A percentile compares a stretch with the other conserved stretches of the same genome.
Conservation (phyloP, 2,329 filamentous ascomycete species). For the Ophidiomyces ophidiicola region DNA sequence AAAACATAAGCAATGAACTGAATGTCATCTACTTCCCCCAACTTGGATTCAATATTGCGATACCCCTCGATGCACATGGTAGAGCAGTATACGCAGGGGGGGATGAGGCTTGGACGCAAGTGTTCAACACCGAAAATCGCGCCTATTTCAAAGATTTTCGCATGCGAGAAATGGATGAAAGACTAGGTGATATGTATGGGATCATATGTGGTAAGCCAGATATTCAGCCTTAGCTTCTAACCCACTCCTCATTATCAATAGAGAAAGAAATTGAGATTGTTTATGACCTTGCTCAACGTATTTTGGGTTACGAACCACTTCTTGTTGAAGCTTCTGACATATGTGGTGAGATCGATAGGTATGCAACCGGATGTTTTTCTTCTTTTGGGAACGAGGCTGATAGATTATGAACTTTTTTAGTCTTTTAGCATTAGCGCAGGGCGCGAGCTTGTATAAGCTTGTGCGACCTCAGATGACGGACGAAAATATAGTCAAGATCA, state of each 20-base stretch:
- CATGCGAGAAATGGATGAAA: constrained; percentile 68
- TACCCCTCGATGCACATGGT: constrained; percentile 51
- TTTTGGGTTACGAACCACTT: constrained; percentile 56
- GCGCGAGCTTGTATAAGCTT: constrained; percentile 63
- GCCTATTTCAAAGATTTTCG: constrained; percentile 77
- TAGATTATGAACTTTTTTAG: constrained; percentile 30
- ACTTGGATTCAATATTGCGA: constrained; percentile 74
- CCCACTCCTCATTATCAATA: constrained; percentile 21
- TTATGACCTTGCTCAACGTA: constrained; percentile 57
- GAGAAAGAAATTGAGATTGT: constrained; percentile 85
- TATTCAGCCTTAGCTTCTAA: not conserved
- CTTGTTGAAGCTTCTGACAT: constrained; percentile 61
- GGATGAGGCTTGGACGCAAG: constrained; percentile 59
- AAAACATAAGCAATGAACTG: constrained; percentile 40
- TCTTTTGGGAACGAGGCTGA: not conserved
- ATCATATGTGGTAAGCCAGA: constrained; percentile 59
- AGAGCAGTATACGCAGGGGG: constrained; percentile 53
- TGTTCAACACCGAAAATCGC: constrained; percentile 58
- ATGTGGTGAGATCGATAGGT: constrained; percentile 72
- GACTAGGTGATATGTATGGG: constrained; percentile 74
- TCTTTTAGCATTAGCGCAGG: constrained; percentile 64
- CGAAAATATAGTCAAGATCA: constrained; percentile 59
- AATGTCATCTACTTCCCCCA: constrained; percentile 88
- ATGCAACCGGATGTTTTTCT: constrained; percentile 6
- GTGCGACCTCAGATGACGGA: constrained; percentile 55